phyloP scores from a whole-genome alignment of 352 stramenopile genomes.

The Thraustochytrium sp. region DNA sequence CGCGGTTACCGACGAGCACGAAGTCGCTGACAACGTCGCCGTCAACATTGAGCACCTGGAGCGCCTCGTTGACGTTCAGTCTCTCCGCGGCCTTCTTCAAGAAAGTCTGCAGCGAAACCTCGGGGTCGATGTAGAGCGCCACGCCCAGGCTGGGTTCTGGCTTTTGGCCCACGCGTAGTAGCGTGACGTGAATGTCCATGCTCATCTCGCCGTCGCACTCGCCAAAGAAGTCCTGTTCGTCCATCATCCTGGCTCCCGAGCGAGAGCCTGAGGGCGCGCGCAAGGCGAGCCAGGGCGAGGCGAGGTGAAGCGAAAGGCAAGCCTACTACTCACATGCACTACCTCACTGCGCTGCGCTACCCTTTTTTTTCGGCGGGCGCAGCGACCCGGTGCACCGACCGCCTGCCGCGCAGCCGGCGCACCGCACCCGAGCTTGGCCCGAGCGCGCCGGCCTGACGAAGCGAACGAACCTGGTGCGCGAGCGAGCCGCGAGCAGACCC shows the following conservation, averaged over 20 bases:
- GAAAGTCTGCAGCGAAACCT: not conserved
- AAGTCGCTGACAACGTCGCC: slow-evolving; percentile 32
- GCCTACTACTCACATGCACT: no score
- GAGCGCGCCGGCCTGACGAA: no score
- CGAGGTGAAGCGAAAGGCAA: no score
- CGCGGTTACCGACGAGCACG: not conserved
- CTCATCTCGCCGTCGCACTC: not conserved
- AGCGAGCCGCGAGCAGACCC: no score
- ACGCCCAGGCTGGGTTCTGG: not conserved
- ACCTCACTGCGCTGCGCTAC: no score
- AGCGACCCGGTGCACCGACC: no score
- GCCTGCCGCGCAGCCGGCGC: no score
- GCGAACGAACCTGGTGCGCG: no score
- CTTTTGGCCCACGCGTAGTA: not conserved
- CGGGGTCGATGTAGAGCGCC: not conserved
- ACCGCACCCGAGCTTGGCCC: no score
- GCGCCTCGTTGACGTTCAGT: not conserved
- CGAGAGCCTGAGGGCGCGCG: no score
- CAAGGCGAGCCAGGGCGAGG: no score
- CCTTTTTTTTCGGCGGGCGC: no score
- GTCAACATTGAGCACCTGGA: slow-evolving; percentile 6
- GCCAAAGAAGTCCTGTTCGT: not conserved
- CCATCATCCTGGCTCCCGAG: not conserved
- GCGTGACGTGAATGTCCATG: not conserved
- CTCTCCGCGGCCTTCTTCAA: slow-evolving; percentile 1